Conservation (phyloP, 148 eudicot genomes). For the Linanthus parryae region DNA sequence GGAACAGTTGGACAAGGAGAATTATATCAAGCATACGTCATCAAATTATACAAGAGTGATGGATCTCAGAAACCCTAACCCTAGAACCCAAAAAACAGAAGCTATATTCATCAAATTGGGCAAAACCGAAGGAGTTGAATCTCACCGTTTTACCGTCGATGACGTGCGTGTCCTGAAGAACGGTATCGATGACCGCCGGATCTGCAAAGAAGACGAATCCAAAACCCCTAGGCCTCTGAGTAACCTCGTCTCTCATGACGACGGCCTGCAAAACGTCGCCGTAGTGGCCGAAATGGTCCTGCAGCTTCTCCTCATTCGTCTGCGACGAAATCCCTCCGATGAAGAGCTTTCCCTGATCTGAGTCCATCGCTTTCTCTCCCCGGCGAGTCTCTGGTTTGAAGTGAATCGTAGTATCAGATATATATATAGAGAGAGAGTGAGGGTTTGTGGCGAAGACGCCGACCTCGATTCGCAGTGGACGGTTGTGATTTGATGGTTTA, state of each 20-base stretch:
- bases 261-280: slow-evolving; percentile 76
- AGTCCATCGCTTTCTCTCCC: slow-evolving; percentile 42
- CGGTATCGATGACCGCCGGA: slow-evolving; percentile 65
- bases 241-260: slow-evolving; percentile 71
- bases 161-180: slow-evolving; percentile 68
- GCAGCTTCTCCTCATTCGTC: slow-evolving; percentile 66
- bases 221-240: slow-evolving; percentile 80
- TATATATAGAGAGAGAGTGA: not conserved
- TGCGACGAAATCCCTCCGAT: slow-evolving; percentile 97
- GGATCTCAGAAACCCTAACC: too few relatives aligned
- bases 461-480: too few relatives aligned
- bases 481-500: too few relatives aligned
- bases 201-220: slow-evolving; percentile 84
- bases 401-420: not conserved
- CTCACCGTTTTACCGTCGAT: slow-evolving; percentile 85
- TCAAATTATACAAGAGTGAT: too few relatives aligned
- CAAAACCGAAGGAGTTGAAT: too few relatives aligned
- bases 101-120: too few relatives aligned
- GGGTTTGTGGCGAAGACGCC: slow-evolving; percentile 4
- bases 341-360: slow-evolving; percentile 88
- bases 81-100: not conserved
- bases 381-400: not conserved
- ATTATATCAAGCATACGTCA: not conserved
- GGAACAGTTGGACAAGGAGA: not conserved
- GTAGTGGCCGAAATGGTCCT: slow-evolving; percentile 62